Evolutionary conservation across 116 monocot genomes (phyloP).

Genomic region (Papilionanthe hybrid): DNA sequence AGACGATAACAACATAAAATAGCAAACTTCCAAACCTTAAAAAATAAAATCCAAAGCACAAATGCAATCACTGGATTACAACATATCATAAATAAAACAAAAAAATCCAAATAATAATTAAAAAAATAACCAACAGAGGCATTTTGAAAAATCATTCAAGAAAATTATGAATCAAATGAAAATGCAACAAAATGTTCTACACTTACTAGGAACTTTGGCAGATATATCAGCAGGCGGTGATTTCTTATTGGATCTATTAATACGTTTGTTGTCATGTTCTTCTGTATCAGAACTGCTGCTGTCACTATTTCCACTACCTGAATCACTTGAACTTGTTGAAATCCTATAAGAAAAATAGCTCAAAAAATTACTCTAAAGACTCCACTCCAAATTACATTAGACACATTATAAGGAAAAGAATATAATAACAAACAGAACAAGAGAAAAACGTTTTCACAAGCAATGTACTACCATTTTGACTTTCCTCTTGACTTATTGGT

Average conservation of each 20-base stretch:
- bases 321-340: slow-evolving; percentile 23
- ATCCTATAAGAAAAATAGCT: slow-evolving; percentile 7
- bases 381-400: slow-evolving; percentile 1
- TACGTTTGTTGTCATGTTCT: slow-evolving; percentile 4
- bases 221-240: slow-evolving; percentile 14
- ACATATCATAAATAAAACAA: background rate
- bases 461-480: slow-evolving; percentile 25
- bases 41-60: background rate
- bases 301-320: slow-evolving; percentile 16
- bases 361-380: background rate
- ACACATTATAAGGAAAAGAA: background rate
- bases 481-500: slow-evolving; percentile 26
- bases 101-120: background rate
- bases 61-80: background rate
- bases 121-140: background rate
- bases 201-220: slow-evolving; percentile 7
- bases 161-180: background rate
- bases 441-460: background rate
- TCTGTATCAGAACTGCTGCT: slow-evolving; percentile 25
- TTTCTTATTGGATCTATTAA: slow-evolving; percentile 4
- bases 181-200: background rate
- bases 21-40: background rate
- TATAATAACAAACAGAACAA: background rate
- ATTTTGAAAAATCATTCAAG: background rate
- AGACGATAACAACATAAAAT: background rate